A percentile compares a stretch with the other conserved stretches of the same genome.
These are phyloP conservation scores for Neurospora tetrasperma DNA, from an alignment of 495 filamentous ascomycete species.

Conservation along the genomic window DNA sequence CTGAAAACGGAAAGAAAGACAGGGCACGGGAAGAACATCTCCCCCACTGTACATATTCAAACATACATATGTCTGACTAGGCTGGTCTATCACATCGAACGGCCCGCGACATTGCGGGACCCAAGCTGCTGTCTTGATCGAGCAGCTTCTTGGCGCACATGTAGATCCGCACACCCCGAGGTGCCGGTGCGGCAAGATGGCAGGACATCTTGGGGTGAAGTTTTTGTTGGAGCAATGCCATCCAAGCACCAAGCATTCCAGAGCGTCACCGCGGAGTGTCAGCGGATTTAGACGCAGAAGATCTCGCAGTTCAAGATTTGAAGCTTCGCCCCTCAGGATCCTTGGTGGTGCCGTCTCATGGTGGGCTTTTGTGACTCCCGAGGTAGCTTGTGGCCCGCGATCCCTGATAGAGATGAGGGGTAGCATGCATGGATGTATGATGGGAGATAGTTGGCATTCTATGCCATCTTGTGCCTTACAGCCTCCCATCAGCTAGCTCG, in stretches of 20 bases:
- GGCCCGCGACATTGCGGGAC: background rate
- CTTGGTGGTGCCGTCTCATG: background rate
- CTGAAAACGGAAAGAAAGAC: no score
- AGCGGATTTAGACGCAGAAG: background rate
- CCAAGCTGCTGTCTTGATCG: background rate
- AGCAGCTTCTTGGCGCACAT: background rate
- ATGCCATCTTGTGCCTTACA: background rate
- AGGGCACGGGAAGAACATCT: no score
- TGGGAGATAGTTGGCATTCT: background rate
- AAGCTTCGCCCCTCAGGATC: background rate
- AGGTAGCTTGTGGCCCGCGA: background rate
- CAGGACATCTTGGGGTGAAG: background rate
- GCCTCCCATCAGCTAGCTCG: background rate
- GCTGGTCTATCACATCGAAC: no score
- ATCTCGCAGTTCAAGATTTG: background rate
- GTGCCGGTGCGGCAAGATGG: background rate
- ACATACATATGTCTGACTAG: no score
- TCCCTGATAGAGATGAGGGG: background rate
- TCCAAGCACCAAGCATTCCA: background rate
- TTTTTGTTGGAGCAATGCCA: background rate
- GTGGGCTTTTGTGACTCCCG: background rate
- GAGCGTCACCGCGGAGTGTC: background rate
- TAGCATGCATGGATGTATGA: background rate
- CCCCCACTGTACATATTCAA: no score
- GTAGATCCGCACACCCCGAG: background rate